Conservation (phyloP, 805 yeast genomes). For the Wickerhamiella qilinensis region DNA sequence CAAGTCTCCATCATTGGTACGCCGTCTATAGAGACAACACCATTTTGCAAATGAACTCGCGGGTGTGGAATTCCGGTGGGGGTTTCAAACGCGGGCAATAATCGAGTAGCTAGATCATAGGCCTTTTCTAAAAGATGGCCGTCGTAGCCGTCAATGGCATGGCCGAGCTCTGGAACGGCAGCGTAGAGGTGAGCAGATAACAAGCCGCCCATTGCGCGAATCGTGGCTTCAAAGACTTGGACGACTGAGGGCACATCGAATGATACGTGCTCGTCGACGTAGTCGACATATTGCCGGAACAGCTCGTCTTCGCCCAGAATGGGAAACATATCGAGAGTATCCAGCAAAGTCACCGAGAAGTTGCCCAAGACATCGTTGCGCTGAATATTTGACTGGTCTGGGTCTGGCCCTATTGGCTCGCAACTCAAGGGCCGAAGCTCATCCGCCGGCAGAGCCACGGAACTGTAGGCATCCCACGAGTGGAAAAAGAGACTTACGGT, state of each 20-base stretch:
- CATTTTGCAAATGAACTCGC: slow-evolving; percentile 48
- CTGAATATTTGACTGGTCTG: slow-evolving; percentile 34
- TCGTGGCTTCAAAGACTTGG: slow-evolving; percentile 79
- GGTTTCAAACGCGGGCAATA: slow-evolving; percentile 56
- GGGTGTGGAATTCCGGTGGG: slow-evolving; percentile 56
- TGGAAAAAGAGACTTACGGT: slow-evolving; percentile 48
- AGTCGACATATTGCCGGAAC: slow-evolving; percentile 31
- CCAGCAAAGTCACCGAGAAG: slow-evolving; percentile 61
- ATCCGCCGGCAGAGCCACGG: slow-evolving; percentile 63
- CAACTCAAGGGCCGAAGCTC: slow-evolving; percentile 63
- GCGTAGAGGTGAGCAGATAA: slow-evolving; percentile 66
- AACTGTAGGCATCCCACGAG: slow-evolving; percentile 58
- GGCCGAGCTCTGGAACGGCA: slow-evolving; percentile 30
- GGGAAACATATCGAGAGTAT: slow-evolving; percentile 63
- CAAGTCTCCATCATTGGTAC: slow-evolving; percentile 44
- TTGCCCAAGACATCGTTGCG: slow-evolving; percentile 79
- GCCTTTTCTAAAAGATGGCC: slow-evolving; percentile 64
- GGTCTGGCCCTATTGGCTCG: slow-evolving; percentile 49
- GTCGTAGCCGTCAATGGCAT: slow-evolving; percentile 33
- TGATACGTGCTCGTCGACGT: slow-evolving; percentile 25
- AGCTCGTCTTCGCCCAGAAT: slow-evolving; percentile 47
- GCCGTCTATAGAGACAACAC: slow-evolving; percentile 22
- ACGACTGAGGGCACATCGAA: slow-evolving; percentile 56
- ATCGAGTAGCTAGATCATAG: slow-evolving; percentile 52
- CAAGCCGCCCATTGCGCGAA: slow-evolving; percentile 69